These are phyloP conservation scores for Fusarium domesticum DNA, from an alignment of 2,329 filamentous ascomycete genomes.

Conservation along the genomic window DNA sequence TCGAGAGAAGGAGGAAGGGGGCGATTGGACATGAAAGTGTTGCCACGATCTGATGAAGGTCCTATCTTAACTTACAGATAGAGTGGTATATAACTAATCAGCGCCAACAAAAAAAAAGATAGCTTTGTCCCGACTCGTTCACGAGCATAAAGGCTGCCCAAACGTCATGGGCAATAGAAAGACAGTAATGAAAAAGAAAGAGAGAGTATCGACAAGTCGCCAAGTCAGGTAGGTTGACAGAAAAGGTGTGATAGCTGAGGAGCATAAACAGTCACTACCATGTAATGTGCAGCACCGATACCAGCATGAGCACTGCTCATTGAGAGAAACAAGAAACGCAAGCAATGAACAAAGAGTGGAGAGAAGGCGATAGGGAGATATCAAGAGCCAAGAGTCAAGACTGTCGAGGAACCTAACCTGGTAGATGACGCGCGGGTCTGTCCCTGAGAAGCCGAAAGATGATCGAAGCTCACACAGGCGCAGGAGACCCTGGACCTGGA, in stretches of 20 bases:
- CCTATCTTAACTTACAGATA: slow-evolving; percentile 22
- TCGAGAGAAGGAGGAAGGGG: not conserved
- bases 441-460: slow-evolving; percentile 17
- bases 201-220: slow-evolving; percentile 5
- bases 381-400: slow-evolving; percentile 15
- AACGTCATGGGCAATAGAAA: slow-evolving; percentile 19
- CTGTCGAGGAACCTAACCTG: slow-evolving; percentile 15
- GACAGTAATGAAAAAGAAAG: slow-evolving; percentile 5
- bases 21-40: slow-evolving; percentile 8
- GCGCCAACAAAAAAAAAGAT: slow-evolving; percentile 14
- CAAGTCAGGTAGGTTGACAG: slow-evolving; percentile 1
- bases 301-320: slow-evolving; percentile 20
- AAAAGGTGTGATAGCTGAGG: slow-evolving; percentile 9
- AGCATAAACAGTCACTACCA: slow-evolving; percentile 13
- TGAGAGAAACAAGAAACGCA: slow-evolving; percentile 15
- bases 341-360: slow-evolving; percentile 15
- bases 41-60: slow-evolving; percentile 11
- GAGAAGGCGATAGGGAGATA: slow-evolving; percentile 12
- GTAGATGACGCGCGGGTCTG: slow-evolving; percentile 14
- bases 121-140: slow-evolving; percentile 13
- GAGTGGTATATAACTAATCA: slow-evolving; percentile 11
- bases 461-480: slow-evolving; percentile 28
- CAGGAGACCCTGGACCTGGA: slow-evolving; percentile 14
- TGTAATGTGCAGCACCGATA: slow-evolving; percentile 24
- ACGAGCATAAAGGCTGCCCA: slow-evolving; percentile 13